Evolutionary conservation across 495 filamentous ascomycete genomes (phyloP).

Genomic region (Neurospora cerealis): DNA sequence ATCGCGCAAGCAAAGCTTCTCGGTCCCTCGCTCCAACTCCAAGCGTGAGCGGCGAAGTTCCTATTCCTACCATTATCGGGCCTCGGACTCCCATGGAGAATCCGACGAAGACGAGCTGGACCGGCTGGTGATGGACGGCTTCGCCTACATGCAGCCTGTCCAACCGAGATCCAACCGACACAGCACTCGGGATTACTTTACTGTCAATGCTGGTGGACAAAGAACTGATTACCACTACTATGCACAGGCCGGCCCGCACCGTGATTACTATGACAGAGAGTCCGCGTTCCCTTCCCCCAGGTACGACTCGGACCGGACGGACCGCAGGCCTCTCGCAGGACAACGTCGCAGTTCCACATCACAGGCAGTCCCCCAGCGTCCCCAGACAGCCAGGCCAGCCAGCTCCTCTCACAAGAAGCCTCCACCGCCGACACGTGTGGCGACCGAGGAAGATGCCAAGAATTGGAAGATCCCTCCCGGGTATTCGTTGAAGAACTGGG

Average conservation of each 20-base stretch:
- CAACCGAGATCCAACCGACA: constrained; percentile 30
- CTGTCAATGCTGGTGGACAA: constrained; percentile 39
- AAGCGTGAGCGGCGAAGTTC: constrained; percentile 40
- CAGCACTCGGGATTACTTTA: constrained; percentile 21
- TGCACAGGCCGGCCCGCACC: constrained; percentile 35
- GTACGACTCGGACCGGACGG: constrained; percentile 26
- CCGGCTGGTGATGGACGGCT: constrained; percentile 32
- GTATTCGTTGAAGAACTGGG: constrained; percentile 98
- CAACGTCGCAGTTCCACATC: constrained; percentile 37
- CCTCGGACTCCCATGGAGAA: constrained; percentile 42
- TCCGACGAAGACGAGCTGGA: constrained; percentile 49
- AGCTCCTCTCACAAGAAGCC: constrained; percentile 26
- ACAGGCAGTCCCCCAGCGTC: constrained; percentile 23
- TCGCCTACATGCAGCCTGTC: constrained; percentile 36
- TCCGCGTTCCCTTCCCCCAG: constrained; percentile 32
- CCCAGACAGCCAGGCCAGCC: constrained; percentile 34
- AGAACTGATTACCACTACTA: constrained; percentile 48
- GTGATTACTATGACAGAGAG: constrained; percentile 29
- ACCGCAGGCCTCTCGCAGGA: constrained; percentile 22
- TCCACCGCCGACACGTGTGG: constrained; percentile 41
- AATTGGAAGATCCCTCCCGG: constrained; percentile 76
- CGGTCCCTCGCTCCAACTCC: constrained; percentile 31
- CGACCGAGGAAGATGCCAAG: constrained; percentile 77
- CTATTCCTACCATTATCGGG: constrained; percentile 40
- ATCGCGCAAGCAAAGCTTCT: constrained; percentile 41